These are phyloP conservation scores for Eremothecium cymbalariae DNA, from an alignment of 1,139 yeast species.

Conservation along the genomic window DNA sequence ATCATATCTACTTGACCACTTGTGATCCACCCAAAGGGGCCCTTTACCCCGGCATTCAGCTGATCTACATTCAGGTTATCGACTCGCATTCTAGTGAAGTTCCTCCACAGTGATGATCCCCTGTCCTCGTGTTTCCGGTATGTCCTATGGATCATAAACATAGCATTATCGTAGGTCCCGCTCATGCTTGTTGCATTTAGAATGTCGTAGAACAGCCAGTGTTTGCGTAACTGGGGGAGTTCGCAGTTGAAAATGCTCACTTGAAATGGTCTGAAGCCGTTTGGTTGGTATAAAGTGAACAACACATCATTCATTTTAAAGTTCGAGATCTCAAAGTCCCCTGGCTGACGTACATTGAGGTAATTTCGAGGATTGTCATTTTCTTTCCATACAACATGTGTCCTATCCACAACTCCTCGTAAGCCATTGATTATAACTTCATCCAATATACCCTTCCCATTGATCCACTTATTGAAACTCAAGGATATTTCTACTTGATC, in stretches of 20 bases:
- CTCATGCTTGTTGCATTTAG: slow-evolving; percentile 77
- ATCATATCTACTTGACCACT: slow-evolving; percentile 86
- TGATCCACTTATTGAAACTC: slow-evolving; percentile 78
- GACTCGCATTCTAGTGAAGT: slow-evolving; percentile 70
- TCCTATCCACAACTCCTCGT: slow-evolving; percentile 85
- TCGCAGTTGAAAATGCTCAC: slow-evolving; percentile 84
- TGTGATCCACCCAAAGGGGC: slow-evolving; percentile 96
- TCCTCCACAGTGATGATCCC: slow-evolving; percentile 41
- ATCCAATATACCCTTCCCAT: slow-evolving; percentile 80
- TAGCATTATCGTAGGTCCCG: slow-evolving; percentile 87
- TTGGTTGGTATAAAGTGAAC: slow-evolving; percentile 75
- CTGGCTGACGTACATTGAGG: slow-evolving; percentile 64
- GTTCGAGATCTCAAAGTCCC: slow-evolving; percentile 86
- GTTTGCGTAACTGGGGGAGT: slow-evolving; percentile 68
- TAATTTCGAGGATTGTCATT: slow-evolving; percentile 78
- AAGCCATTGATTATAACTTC: slow-evolving; percentile 77
- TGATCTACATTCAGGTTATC: slow-evolving; percentile 85
- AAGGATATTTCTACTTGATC: slow-evolving; percentile 78
- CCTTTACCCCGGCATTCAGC: slow-evolving; percentile 78
- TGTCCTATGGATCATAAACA: slow-evolving; percentile 81
- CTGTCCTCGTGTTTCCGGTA: slow-evolving; percentile 35
- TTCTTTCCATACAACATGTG: slow-evolving; percentile 76
- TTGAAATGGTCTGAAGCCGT: slow-evolving; percentile 70
- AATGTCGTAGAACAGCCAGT: slow-evolving; percentile 86
- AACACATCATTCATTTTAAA: slow-evolving; percentile 78